A percentile compares a stretch with the other conserved stretches of the same genome.
Evolutionary conservation across 345 rosid genomes (phyloP).

Genomic region (Bruguiera sexangula): DNA sequence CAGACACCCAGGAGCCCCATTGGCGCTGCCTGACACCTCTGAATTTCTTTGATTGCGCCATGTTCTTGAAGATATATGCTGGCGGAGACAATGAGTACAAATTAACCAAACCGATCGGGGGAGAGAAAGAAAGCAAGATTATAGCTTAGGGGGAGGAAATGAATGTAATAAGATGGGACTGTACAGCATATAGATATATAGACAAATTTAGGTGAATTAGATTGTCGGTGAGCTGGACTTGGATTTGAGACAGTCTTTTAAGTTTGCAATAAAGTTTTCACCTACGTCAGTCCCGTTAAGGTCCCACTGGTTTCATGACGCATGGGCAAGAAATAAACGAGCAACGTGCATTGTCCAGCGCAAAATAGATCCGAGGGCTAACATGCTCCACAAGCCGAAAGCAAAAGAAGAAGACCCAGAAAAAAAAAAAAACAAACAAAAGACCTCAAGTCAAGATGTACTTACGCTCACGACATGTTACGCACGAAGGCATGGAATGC

Average conservation of each 20-base stretch:
- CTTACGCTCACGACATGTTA: no score
- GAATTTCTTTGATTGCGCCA: constrained; percentile 72
- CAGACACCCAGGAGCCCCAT: constrained; percentile 94
- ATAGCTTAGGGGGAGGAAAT: background rate
- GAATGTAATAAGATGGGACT: background rate
- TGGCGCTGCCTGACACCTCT: constrained; percentile 86
- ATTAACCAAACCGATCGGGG: background rate
- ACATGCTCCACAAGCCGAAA: background rate
- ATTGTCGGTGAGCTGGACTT: constrained; percentile 37
- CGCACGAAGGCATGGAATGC: no score
- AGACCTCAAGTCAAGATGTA: no score
- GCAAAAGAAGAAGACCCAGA: no score
- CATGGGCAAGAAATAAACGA: constrained; percentile 12
- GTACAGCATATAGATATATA: background rate
- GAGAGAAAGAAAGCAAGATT: background rate
- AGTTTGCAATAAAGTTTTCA: constrained; percentile 44
- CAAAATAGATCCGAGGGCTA: background rate
- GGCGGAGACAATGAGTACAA: constrained; percentile 11
- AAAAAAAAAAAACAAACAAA: no score
- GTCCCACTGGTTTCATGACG: background rate
- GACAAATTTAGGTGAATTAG: background rate
- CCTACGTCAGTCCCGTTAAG: constrained; percentile 21
- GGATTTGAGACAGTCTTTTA: constrained; percentile 22
- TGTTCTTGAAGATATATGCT: constrained; percentile 17
- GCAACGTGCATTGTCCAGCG: background rate